Base-by-base conservation (phyloP, 371 early-diverging fungal genomes). In the Mortierella sp. region DNA sequence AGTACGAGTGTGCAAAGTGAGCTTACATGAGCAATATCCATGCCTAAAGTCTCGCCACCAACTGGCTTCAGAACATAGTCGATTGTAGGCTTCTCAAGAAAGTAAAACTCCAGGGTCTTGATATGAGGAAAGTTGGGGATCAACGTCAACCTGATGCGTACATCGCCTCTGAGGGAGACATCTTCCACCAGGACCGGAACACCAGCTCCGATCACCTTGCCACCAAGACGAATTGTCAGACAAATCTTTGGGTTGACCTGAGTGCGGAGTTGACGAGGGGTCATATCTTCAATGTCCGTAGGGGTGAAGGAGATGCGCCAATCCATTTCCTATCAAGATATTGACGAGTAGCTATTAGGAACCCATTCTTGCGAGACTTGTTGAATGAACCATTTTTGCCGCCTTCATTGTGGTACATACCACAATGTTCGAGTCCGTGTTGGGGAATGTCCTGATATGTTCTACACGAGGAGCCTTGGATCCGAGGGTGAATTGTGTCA, bases 401-500 rank as follows among this genome's bases (percentile, higher is more conserved):
- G n/a, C n/a, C n/a, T n/a, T n/a, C n/a, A n/a, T n/a, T n/a, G n/a
- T n/a, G n/a, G n/a, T n/a, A 34, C 79, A 62, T 84, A 93, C 91
- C 63, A 97, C 89, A 8, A 87, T 85, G 79, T 98, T 94, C n/a
- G 91, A 88, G 29, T 90, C 90, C 49, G 90, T 87, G 43, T 89
- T 83, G 43, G 89, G 85, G 63, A 88, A 94, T 0, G 91, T 87
- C 64, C 89, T 88, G 45, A 99, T 90, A 19, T 86, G 84, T 52
- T 96, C 95, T n/a, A 99, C 87, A 2, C 94, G 85, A 28, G 99
- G 98, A 17, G 99, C 90, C 66, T 93, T 93, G 17, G 96, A 95
- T 17, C 99, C 99, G 62, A 99, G 85, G 2, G 99, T 99, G 77
- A 99, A 97, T 19, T 93, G 91, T 6, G 96, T 90, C 28, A 99